Evolutionary conservation across 2,329 filamentous ascomycete species (phyloP).

Genomic region (Fusarium sp.): DNA sequence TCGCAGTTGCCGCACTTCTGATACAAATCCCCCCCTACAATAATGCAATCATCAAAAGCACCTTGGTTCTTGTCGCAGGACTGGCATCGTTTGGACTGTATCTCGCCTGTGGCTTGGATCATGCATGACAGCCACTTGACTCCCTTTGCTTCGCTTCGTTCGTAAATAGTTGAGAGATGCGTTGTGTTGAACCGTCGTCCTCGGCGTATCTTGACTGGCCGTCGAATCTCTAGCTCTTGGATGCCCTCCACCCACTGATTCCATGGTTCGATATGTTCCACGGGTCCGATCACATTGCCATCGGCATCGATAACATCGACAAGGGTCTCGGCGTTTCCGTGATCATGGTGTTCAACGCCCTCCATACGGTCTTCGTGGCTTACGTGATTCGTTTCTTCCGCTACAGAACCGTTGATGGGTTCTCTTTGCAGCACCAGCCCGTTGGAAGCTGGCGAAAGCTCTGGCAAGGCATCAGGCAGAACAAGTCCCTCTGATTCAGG

Average conservation of each 20-base stretch:
- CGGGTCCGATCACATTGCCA: constrained; percentile 53
- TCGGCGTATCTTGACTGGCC: constrained; percentile 55
- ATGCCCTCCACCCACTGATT: constrained; percentile 57
- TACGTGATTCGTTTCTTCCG: background rate
- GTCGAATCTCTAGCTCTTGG: constrained; percentile 52
- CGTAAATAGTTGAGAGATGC: constrained; percentile 55
- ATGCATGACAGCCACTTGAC: constrained; percentile 61
- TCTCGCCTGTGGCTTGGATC: constrained; percentile 61
- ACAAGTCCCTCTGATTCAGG: constrained; percentile 27
- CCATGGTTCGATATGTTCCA: constrained; percentile 52
- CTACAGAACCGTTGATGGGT: constrained; percentile 1
- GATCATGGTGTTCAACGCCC: constrained; percentile 29
- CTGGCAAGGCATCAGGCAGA: constrained; percentile 20
- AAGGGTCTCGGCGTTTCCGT: constrained; percentile 34
- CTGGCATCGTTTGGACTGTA: constrained; percentile 54
- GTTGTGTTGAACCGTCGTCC: constrained; percentile 55
- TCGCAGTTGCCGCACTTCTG: constrained; percentile 64
- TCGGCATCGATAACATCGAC: constrained; percentile 53
- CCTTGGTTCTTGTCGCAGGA: constrained; percentile 57
- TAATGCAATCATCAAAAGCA: constrained; percentile 59
- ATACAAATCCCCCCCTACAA: constrained; percentile 55
- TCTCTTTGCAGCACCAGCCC: constrained; percentile 11
- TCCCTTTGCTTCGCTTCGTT: constrained; percentile 55
- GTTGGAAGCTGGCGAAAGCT: constrained; percentile 21
- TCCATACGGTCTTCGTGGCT: constrained; percentile 35